Evolutionary conservation across 164 flowering plant genomes (phyloP).

Genomic region (Platanus orientalis): DNA sequence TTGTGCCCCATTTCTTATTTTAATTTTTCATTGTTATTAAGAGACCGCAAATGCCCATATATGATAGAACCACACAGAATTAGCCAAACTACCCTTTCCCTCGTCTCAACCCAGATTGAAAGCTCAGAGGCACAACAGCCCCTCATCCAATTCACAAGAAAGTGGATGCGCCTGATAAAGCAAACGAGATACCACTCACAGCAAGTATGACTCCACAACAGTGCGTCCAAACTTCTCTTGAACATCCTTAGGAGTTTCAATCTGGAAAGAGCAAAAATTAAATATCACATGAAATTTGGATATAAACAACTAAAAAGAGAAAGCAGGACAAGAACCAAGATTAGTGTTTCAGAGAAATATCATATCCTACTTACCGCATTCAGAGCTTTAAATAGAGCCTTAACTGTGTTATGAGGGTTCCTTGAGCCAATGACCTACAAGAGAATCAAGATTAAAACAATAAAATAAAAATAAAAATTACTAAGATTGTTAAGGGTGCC

Average conservation of each 20-base stretch:
- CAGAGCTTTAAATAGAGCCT: conserved; percentile 76
- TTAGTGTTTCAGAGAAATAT: not conserved
- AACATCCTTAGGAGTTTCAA: conserved; percentile 89
- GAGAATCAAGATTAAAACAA: conserved; percentile 2
- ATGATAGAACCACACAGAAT: no score
- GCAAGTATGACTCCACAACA: conserved; percentile 79
- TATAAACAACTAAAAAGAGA: not conserved
- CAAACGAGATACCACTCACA: conserved; percentile 27
- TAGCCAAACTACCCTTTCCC: no score
- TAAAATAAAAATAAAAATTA: no score
- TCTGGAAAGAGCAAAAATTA: conserved; percentile 31
- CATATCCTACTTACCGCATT: conserved; percentile 35
- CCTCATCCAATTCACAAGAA: no score
- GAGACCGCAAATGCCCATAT: no score
- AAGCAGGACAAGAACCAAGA: not conserved
- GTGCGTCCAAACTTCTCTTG: conserved; percentile 92
- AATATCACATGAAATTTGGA: not conserved
- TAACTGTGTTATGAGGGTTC: conserved; percentile 84
- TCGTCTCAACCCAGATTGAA: no score
- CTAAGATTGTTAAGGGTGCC: not conserved
- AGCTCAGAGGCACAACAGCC: no score
- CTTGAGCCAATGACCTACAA: conserved; percentile 86
- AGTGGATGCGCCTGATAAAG: no score
- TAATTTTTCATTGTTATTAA: no score
- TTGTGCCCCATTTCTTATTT: no score